These are phyloP conservation scores for Panaeolus cyanescens DNA, from an alignment of 768 basidiomycete genomes.

Conservation along the genomic window DNA sequence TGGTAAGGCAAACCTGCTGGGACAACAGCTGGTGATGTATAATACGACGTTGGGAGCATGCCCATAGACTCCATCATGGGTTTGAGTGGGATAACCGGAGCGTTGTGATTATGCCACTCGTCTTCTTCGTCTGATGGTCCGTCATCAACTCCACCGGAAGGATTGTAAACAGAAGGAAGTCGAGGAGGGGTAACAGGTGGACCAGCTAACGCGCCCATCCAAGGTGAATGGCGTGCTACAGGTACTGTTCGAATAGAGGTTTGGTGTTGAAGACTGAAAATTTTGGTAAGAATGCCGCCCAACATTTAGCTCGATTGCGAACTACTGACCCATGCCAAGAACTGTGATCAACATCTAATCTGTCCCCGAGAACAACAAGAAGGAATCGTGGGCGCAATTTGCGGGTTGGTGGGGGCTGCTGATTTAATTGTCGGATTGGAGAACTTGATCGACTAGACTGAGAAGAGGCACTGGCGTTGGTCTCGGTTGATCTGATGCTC, in stretches of 20 bases:
- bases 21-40: conserved; percentile 24
- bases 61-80: conserved; percentile 31
- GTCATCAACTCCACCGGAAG: conserved; percentile 17
- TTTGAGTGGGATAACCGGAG: conserved; percentile 34
- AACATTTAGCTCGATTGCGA: background rate
- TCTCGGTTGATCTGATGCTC: conserved; percentile 26
- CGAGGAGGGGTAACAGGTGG: conserved; percentile 17
- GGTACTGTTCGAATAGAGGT: conserved; percentile 26
- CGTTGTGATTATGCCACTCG: conserved; percentile 25
- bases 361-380: conserved; percentile 40
- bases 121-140: conserved; percentile 28
- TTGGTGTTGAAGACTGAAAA: conserved; percentile 32
- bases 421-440: conserved; percentile 15
- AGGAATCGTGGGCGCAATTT: conserved; percentile 31
- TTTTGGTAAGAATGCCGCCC: conserved; percentile 4
- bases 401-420: conserved; percentile 19
- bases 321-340: conserved; percentile 47
- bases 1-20: conserved; percentile 22
- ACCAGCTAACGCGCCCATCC: conserved; percentile 42
- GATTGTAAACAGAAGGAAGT: conserved; percentile 14
- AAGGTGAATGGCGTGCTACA: conserved; percentile 36
- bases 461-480: conserved; percentile 29
- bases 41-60: conserved; percentile 19
- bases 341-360: conserved; percentile 28
- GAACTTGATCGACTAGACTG: conserved; percentile 27